phyloP scores from a whole-genome alignment of 352 stramenopile species.

The Sclerospora graminicola region DNA sequence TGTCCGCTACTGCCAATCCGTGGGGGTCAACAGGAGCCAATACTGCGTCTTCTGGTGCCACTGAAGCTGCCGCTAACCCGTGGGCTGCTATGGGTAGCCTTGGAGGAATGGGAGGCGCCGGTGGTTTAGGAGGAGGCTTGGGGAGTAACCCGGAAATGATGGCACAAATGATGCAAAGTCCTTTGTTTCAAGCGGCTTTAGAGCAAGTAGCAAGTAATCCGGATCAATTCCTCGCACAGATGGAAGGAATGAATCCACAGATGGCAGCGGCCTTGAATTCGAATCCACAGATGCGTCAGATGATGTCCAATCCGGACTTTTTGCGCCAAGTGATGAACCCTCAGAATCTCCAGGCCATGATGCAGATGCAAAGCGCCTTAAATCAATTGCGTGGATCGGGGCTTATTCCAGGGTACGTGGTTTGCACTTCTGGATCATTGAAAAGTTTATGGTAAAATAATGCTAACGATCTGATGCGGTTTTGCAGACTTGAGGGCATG shows the following conservation, averaged over 20 bases:
- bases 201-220: slow-evolving; percentile 78
- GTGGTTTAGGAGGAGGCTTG: slow-evolving; percentile 17
- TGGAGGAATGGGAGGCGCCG: slow-evolving; percentile 20
- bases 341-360: slow-evolving; percentile 86
- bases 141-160: slow-evolving; percentile 62
- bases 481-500: slow-evolving; percentile 38
- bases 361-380: slow-evolving; percentile 87
- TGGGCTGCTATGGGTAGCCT: slow-evolving; percentile 30
- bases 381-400: slow-evolving; percentile 64
- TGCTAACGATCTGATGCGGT: background rate
- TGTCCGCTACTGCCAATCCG: slow-evolving; percentile 34
- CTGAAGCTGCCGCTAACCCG: slow-evolving; percentile 43
- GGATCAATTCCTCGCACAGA: slow-evolving; percentile 66
- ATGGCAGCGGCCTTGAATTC: slow-evolving; percentile 77
- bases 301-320: slow-evolving; percentile 86
- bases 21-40: slow-evolving; percentile 30
- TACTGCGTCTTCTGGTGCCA: slow-evolving; percentile 9
- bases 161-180: slow-evolving; percentile 80
- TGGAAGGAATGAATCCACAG: slow-evolving; percentile 86
- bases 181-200: slow-evolving; percentile 76
- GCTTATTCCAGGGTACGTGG: slow-evolving; percentile 51
- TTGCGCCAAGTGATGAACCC: slow-evolving; percentile 82
- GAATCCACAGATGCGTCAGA: slow-evolving; percentile 84
- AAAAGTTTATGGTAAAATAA: slow-evolving; percentile 1
- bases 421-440: background rate